phyloP scores from a whole-genome alignment of 1,284 basidiomycete species.

The Sporisorium exsertum region DNA sequence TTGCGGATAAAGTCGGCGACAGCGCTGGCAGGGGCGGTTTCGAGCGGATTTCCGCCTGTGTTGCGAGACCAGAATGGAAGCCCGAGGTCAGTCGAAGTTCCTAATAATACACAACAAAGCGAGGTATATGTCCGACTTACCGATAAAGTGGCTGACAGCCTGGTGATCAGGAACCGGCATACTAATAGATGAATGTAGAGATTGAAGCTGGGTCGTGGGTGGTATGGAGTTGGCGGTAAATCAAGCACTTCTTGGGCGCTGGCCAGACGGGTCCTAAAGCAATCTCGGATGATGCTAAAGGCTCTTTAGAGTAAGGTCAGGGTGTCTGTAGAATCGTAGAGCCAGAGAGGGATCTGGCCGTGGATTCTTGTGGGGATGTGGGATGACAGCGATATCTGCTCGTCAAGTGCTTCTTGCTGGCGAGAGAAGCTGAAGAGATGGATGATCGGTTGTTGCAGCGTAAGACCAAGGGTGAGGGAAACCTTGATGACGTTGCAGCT shows the following conservation, averaged over 20 bases:
- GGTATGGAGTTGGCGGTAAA: neutral
- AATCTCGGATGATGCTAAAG: neutral
- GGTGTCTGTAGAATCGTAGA: neutral
- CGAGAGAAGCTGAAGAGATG: neutral
- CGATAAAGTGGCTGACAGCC: slow-evolving; percentile 64
- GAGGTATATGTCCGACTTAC: slow-evolving; percentile 40
- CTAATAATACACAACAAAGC: neutral
- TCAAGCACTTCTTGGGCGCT: neutral
- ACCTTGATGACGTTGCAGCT: slow-evolving; percentile 39
- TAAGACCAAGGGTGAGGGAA: slow-evolving; percentile 48
- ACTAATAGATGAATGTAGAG: neutral
- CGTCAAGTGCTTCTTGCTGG: slow-evolving; percentile 6
- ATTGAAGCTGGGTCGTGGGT: neutral
- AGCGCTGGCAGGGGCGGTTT: slow-evolving; percentile 81
- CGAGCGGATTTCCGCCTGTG: slow-evolving; percentile 89
- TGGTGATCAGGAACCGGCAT: slow-evolving; percentile 63
- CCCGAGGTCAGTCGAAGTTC: slow-evolving; percentile 1
- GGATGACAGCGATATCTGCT: neutral
- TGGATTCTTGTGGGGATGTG: neutral
- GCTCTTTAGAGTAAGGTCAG: slow-evolving; percentile 18
- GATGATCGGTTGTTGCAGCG: slow-evolving; percentile 18
- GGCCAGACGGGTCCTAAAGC: neutral
- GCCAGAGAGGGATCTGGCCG: slow-evolving; percentile 34
- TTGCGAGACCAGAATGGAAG: neutral
- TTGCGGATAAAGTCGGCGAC: slow-evolving; percentile 92